Base-by-base conservation (phyloP, 2,329 filamentous ascomycete genomes). In the Kalaharituber pfeilii region DNA sequence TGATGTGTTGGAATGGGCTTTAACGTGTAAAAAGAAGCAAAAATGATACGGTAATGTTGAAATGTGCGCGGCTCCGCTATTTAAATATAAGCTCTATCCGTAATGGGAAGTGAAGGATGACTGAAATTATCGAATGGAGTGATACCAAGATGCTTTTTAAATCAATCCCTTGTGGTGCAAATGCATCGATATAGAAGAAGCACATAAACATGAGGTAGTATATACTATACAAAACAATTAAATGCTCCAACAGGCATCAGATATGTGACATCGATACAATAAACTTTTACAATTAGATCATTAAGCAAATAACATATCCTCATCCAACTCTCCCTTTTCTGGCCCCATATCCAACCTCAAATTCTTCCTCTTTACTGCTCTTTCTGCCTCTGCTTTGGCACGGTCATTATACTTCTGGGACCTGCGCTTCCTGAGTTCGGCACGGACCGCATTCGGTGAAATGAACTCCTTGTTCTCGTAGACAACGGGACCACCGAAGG, bases 401-500 rank as follows among this genome's bases (percentile, higher is more conserved):
- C 91, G 76, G 54, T 76, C 75, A 62, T 85, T 84, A 71, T 93
- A 89, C 62, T 79, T 79, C 50, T 79, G 77, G 0, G 88, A 86
- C 73, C 86, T 87, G 62, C 77, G 74, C 69, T 79, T 73, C 62
- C 86, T 75, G 62, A 94, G 69, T 60, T 96, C 91, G 39, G 86
- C 75, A 61, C 91, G 77, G 60, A 96, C 79, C 70, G 95, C 86
- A 77, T 98, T 98, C 8, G 91, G 91, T 62, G 84, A 91, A 53
- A 98, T 85, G 65, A 94, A 98, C 68, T 94, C 83, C 75, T 86
- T 91, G 73, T 96, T 96, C 74, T 96, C 86, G 71, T 94, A 98
- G 66, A 98, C 93, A 60, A 96, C 86, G 2, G 91, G 89, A 0
- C 91, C 91, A 53, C 89, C 89, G 63, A 98, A 96, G 57, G 84